Percentiles rank a stretch among this genome's conserved stretches.
Evolutionary conservation across 176 grass and related monocot genomes (phyloP).

Genomic region (Secale cereale): DNA sequence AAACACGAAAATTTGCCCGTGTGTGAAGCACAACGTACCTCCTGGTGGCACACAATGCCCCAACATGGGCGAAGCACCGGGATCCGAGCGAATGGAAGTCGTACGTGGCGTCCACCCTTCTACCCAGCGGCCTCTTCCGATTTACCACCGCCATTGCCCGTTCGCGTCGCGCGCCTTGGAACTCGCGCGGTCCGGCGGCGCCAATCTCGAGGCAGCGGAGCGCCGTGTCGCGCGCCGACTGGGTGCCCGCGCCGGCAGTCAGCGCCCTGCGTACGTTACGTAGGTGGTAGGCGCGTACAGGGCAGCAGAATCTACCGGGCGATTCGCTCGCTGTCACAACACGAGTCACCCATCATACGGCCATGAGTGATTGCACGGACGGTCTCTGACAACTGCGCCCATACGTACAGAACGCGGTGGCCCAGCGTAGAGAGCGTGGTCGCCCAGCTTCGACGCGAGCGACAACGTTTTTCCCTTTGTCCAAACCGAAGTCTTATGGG

Average conservation of each 20-base stretch:
- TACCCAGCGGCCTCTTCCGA: not conserved
- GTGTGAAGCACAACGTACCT: too few species aligned
- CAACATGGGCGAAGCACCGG: not conserved
- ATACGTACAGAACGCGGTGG: not conserved
- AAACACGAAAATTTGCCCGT: too few species aligned
- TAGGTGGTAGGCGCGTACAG: not conserved
- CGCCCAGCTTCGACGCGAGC: not conserved
- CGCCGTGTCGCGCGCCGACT: not conserved
- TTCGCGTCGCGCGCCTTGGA: too few species aligned
- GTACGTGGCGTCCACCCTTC: not conserved
- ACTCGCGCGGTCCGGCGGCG: too few species aligned
- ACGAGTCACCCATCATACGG: not conserved
- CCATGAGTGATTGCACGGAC: not conserved
- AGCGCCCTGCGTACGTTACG: not conserved
- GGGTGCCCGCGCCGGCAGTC: not conserved
- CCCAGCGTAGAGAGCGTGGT: not conserved
- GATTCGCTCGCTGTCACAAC: not conserved
- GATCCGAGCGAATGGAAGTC: not conserved
- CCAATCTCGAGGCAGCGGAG: too few species aligned
- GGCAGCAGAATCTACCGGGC: not conserved
- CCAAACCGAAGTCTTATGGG: too few species aligned
- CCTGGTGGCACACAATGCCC: too few species aligned
- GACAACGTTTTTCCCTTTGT: not conserved
- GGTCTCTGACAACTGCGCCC: not conserved
- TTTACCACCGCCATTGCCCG: not conserved